A percentile compares a stretch with the other conserved stretches of the same genome.
These are phyloP conservation scores for Cyathus striatus DNA, from an alignment of 768 basidiomycete species.

Conservation along the genomic window DNA sequence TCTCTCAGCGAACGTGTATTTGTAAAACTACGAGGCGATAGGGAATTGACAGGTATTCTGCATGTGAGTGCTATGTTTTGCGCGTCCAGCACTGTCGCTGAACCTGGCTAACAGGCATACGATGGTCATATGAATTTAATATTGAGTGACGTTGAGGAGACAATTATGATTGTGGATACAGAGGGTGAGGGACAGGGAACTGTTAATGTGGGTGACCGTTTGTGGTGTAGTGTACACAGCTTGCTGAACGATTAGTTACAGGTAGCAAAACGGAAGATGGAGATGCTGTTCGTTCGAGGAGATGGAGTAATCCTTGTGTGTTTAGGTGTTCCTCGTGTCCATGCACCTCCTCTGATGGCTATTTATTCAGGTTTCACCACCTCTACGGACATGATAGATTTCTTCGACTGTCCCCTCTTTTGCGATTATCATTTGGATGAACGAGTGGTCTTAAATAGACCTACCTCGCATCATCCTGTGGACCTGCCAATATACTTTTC, in stretches of 20 bases:
- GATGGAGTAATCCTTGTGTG: constrained; percentile 94
- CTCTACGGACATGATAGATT: constrained; percentile 57
- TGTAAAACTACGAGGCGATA: constrained; percentile 93
- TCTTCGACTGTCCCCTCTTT: background rate
- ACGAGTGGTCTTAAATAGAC: constrained; percentile 1
- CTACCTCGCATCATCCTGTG: constrained; percentile 1
- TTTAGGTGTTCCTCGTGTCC: constrained; percentile 13
- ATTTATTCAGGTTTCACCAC: constrained; percentile 64
- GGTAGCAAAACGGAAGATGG: constrained; percentile 92
- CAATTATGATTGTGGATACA: constrained; percentile 92
- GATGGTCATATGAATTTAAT: constrained; percentile 99
- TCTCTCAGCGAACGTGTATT: constrained; percentile 97
- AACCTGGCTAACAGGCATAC: constrained; percentile 65
- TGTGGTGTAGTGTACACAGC: background rate
- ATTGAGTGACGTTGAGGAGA: constrained; percentile 95
- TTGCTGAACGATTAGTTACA: constrained; percentile 20
- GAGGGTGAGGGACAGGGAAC: constrained; percentile 60
- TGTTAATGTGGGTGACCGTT: constrained; percentile 51
- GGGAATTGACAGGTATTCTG: constrained; percentile 85
- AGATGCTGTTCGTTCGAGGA: constrained; percentile 97
- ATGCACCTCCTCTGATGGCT: constrained; percentile 5
- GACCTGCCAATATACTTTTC: constrained; percentile 29
- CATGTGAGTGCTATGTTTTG: constrained; percentile 55
- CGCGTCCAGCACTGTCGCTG: constrained; percentile 5
- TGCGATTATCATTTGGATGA: background rate